phyloP scores from a whole-genome alignment of 768 basidiomycete species.

The Boletellus sp. region DNA sequence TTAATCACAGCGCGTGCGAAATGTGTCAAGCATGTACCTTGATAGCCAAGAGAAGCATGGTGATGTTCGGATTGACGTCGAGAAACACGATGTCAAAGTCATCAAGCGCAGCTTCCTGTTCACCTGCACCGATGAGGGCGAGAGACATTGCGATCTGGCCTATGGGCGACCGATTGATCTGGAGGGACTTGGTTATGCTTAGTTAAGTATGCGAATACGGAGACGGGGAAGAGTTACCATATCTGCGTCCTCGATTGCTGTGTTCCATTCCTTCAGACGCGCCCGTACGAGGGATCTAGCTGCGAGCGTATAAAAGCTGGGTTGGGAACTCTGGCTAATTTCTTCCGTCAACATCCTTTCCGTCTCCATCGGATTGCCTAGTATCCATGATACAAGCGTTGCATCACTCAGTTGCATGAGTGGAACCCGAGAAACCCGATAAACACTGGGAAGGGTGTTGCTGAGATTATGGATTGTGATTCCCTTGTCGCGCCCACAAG shows the following conservation, averaged over 20 bases:
- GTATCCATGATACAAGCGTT: not conserved
- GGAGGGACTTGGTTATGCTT: not conserved
- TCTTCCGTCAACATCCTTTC: not conserved
- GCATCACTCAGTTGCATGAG: not conserved
- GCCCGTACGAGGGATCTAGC: not conserved
- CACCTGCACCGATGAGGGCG: not conserved
- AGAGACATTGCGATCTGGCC: slow-evolving; percentile 1
- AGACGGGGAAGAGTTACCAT: not conserved
- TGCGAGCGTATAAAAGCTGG: not conserved
- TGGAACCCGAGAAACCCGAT: not conserved
- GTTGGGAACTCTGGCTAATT: not conserved
- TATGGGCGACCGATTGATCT: not conserved
- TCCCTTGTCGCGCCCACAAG: not conserved
- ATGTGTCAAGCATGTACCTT: not conserved
- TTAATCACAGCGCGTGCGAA: not conserved
- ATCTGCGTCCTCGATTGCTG: not conserved
- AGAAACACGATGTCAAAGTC: slow-evolving; percentile 1
- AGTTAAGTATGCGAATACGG: not conserved
- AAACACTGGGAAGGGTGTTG: not conserved
- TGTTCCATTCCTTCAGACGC: not conserved
- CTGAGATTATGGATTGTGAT: slow-evolving; percentile 2
- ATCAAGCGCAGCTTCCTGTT: not conserved
- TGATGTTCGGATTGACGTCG: not conserved
- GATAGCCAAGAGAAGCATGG: not conserved
- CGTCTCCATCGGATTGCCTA: not conserved